Evolutionary conservation across 75 land plant species (phyloP).

Genomic region (Cupressus sempervirens): DNA sequence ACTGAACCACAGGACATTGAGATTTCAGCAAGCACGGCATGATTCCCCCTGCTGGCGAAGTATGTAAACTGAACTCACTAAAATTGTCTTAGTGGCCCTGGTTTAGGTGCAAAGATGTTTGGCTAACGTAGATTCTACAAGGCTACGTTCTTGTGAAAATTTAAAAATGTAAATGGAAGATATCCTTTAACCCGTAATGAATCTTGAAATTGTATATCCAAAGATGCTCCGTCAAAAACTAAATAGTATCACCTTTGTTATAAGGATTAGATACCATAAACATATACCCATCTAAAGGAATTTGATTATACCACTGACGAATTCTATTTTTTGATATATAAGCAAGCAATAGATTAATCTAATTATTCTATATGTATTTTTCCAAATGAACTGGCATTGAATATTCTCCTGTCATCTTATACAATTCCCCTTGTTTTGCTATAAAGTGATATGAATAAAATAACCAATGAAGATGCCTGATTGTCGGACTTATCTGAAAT

Average conservation of each 20-base stretch:
- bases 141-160: background rate
- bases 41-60: background rate
- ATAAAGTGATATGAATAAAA: no score
- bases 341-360: background rate
- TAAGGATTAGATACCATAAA: background rate
- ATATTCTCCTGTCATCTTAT: background rate
- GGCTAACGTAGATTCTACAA: background rate
- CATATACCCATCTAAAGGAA: background rate
- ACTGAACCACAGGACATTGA: background rate
- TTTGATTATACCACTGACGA: background rate
- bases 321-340: background rate
- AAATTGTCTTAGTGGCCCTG: background rate
- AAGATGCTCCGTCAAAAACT: background rate
- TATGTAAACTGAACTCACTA: background rate
- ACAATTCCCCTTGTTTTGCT: background rate
- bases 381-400: background rate
- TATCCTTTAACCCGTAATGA: background rate
- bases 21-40: background rate
- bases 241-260: background rate
- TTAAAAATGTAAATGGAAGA: no score
- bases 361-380: background rate
- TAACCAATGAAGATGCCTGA: no score
- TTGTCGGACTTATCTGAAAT: no score
- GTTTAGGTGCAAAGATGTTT: no score
- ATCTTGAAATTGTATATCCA: background rate